These are phyloP conservation scores for Diaporthe ilicicola DNA, from an alignment of 2,329 filamentous ascomycete species.

Conservation along the genomic window DNA sequence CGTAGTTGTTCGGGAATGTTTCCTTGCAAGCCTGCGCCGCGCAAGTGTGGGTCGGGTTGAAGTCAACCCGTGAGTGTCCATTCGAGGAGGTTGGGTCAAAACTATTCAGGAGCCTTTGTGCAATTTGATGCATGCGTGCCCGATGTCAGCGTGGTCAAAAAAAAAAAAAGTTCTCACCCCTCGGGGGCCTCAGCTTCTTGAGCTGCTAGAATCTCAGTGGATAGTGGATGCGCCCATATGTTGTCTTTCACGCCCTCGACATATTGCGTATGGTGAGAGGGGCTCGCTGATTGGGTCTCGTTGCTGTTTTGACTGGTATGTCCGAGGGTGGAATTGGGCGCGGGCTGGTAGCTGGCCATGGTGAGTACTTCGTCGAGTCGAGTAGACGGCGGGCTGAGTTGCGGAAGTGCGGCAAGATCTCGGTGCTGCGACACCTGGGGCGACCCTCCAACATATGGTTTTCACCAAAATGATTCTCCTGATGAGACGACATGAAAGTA, in stretches of 20 bases:
- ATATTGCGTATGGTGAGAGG: neutral
- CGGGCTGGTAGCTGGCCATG: neutral
- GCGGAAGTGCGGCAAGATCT: neutral
- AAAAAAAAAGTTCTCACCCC: neutral
- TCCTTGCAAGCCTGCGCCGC: neutral
- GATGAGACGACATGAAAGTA: neutral
- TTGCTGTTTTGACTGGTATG: neutral
- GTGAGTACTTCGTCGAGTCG: neutral
- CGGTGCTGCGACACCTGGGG: neutral
- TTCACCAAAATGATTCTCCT: neutral
- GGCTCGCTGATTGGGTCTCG: neutral
- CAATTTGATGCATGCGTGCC: too few relatives aligned
- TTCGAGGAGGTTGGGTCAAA: too few relatives aligned
- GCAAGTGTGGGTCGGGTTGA: neutral
- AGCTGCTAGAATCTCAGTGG: too few relatives aligned
- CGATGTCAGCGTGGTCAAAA: neutral
- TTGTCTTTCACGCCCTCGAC: neutral
- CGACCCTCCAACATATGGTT: neutral
- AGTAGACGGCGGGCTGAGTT: too few relatives aligned
- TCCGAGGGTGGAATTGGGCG: neutral
- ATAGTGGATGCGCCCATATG: neutral
- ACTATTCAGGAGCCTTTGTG: too few relatives aligned
- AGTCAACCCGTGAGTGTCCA: neutral
- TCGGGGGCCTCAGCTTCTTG: rapidly evolving
- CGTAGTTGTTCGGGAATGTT: neutral